phyloP scores from a whole-genome alignment of 257 asterid species.

The Forsythia suspensa region DNA sequence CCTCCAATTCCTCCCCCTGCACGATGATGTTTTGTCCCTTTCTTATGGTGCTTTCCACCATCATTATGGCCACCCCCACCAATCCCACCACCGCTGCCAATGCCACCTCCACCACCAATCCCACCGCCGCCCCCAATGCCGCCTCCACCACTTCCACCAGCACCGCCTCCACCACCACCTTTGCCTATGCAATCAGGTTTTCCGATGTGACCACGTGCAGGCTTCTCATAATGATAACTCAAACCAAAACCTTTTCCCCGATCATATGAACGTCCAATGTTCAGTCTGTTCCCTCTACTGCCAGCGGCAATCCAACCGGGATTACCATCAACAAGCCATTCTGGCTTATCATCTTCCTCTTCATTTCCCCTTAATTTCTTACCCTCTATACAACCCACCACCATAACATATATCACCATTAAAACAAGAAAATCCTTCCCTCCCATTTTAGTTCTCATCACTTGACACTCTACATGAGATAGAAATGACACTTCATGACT shows the following conservation, averaged over 20 bases:
- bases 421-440: conserved; percentile 21
- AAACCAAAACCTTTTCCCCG: conserved; percentile 20
- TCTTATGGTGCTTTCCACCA: conserved; percentile 18
- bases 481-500: neutral
- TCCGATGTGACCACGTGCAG: neutral
- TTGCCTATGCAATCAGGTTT: conserved; percentile 35
- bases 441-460: conserved; percentile 29
- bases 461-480: conserved; percentile 23
- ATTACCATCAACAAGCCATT: conserved; percentile 21
- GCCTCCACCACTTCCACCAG: conserved; percentile 20
- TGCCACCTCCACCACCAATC: conserved; percentile 9
- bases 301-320: conserved; percentile 15
- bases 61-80: conserved; percentile 15
- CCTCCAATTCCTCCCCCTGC: conserved; percentile 4
- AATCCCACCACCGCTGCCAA: conserved; percentile 5
- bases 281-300: neutral
- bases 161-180: conserved; percentile 20
- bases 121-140: neutral
- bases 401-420: conserved; percentile 34
- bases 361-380: conserved; percentile 30
- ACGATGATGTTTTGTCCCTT: conserved; percentile 15
- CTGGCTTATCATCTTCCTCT: conserved; percentile 12
- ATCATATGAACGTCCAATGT: neutral
- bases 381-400: conserved; percentile 31
- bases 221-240: conserved; percentile 19